Conservation (phyloP, 1,284 basidiomycete species). For the Cerioporus squamosus region DNA sequence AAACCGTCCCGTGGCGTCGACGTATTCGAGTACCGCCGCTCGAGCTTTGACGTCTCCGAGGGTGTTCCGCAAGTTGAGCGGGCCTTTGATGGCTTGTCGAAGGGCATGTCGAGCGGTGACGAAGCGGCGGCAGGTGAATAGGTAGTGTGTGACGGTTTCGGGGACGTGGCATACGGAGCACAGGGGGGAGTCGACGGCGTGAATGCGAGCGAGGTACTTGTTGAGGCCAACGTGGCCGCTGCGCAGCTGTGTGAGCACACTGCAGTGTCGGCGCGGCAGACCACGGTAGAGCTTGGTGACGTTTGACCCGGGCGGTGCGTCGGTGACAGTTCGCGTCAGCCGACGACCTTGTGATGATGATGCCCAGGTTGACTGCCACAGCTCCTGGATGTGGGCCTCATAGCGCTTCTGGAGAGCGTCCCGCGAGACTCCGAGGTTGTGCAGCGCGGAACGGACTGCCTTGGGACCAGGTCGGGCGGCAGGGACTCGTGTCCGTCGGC, state of each 20-base stretch:
- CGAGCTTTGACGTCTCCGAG: not conserved
- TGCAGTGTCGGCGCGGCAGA: constrained; percentile 1
- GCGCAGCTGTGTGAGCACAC: constrained; percentile 2
- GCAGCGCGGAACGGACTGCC: not conserved
- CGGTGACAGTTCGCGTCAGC: not conserved
- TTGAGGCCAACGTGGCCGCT: constrained; percentile 7
- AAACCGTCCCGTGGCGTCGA: constrained; percentile 4
- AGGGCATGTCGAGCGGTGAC: not conserved
- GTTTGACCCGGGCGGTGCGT: not conserved
- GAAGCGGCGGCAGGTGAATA: constrained; percentile 4
- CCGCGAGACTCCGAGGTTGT: not conserved
- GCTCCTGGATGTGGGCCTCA: no score
- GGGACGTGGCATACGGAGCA: not conserved
- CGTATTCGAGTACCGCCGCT: not conserved
- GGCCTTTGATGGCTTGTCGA: not conserved
- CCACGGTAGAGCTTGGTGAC: not conserved
- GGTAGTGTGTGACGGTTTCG: constrained; percentile 1
- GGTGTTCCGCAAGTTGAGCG: not conserved
- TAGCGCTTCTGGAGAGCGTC: not conserved
- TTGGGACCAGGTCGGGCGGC: not conserved
- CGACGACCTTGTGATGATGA: not conserved
- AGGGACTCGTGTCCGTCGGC: not conserved
- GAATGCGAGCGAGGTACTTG: constrained; percentile 1
- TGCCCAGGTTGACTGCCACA: no score
- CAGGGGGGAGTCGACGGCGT: constrained; percentile 5